Percentiles rank a stretch among this genome's conserved stretches.
These are phyloP conservation scores for Rhamnella rubrinervis DNA, from an alignment of 331 rosid species.

Conservation along the genomic window DNA sequence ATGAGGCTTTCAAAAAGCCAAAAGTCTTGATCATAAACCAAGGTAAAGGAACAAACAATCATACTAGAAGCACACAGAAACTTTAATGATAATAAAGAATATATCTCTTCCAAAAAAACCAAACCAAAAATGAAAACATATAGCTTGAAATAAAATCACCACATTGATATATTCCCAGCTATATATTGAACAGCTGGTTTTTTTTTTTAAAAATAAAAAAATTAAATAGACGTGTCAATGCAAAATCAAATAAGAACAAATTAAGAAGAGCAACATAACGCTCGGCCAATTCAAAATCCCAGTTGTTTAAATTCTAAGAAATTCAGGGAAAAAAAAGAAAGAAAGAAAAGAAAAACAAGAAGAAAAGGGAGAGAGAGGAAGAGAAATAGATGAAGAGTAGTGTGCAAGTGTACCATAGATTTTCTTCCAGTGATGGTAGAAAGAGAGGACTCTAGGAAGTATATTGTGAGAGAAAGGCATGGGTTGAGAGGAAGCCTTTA, in stretches of 20 bases:
- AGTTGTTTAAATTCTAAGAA: constrained; percentile 7
- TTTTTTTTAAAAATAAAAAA: too few relatives aligned
- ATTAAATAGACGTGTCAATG: background rate
- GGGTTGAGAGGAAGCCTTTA: constrained; percentile 85
- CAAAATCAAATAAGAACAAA: background rate
- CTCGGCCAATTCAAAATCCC: constrained; percentile 4
- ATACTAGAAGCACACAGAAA: constrained; percentile 21
- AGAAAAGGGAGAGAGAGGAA: background rate
- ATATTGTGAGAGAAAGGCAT: constrained; percentile 93
- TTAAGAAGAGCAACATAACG: background rate
- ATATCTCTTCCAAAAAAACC: background rate
- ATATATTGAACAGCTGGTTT: too few relatives aligned
- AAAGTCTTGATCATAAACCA: constrained; percentile 40
- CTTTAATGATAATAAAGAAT: constrained; percentile 16
- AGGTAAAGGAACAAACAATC: constrained; percentile 24
- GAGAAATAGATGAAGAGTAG: background rate
- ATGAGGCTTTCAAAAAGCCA: constrained; percentile 34
- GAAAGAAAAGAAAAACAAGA: background rate
- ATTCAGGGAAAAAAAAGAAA: background rate
- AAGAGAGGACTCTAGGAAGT: constrained; percentile 91
- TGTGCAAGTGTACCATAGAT: constrained; percentile 52
- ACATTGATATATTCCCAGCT: too few relatives aligned
- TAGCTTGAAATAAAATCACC: too few relatives aligned
- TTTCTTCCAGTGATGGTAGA: constrained; percentile 97
- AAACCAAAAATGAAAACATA: background rate